phyloP scores from a whole-genome alignment of 148 eudicot species.

The Pouteria glomerata region DNA sequence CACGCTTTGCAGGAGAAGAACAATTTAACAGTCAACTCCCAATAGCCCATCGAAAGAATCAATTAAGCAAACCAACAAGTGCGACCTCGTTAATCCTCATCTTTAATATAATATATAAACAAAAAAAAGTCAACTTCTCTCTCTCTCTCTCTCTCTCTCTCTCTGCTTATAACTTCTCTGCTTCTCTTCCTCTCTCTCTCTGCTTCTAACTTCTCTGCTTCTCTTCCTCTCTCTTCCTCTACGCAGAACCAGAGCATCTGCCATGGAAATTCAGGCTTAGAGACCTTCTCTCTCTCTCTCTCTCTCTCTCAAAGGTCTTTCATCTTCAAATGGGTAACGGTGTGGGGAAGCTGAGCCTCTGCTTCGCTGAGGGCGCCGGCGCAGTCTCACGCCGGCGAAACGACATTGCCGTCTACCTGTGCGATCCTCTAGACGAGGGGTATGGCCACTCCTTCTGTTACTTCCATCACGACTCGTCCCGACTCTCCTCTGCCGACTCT shows the following conservation, averaged over 20 bases:
- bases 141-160: neutral
- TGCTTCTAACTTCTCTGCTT: too few relatives aligned
- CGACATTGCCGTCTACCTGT: conserved; percentile 35
- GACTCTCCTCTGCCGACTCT: neutral
- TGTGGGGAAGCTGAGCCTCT: conserved; percentile 52
- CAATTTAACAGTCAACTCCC: neutral
- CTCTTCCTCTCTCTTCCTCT: conserved; percentile 3
- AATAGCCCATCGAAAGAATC: too few relatives aligned
- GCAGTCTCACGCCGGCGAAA: conserved; percentile 51
- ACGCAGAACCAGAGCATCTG: too few relatives aligned
- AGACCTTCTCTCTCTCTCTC: neutral
- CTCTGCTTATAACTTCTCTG: neutral
- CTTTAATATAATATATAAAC: too few relatives aligned
- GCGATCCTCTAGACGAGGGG: conserved; percentile 42
- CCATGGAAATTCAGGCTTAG: neutral
- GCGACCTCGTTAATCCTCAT: too few relatives aligned
- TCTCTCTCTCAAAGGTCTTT: neutral
- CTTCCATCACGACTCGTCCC: conserved; percentile 31
- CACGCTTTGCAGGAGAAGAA: neutral
- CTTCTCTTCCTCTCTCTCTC: neutral
- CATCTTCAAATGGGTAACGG: conserved; percentile 69
- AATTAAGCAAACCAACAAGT: neutral
- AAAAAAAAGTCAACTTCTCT: neutral
- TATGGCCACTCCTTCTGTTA: conserved; percentile 58
- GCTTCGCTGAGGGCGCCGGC: conserved; percentile 58